Percentiles rank a stretch among this genome's conserved stretches.
Conservation (phyloP, 1,284 basidiomycete genomes). For the Moesziomyces globuligerus region DNA sequence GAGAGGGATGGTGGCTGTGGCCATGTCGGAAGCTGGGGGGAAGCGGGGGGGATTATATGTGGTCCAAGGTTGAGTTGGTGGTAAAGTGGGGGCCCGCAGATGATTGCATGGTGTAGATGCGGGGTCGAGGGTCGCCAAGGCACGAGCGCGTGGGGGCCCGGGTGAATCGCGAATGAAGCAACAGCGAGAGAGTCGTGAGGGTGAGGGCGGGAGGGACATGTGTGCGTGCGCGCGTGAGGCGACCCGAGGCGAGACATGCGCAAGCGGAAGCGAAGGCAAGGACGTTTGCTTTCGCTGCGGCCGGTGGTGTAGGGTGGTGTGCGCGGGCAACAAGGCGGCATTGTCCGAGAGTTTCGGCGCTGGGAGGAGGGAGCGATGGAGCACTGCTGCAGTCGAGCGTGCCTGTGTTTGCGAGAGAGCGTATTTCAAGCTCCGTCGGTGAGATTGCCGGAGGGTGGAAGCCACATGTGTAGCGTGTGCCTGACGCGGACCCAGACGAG, state of each 20-base stretch:
- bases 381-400: no score
- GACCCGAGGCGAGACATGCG: background rate
- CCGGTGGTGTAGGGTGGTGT: background rate
- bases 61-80: background rate
- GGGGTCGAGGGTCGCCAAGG: background rate
- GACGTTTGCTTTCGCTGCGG: background rate
- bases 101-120: constrained; percentile 11
- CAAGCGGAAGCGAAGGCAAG: background rate
- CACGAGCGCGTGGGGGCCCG: no score
- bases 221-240: background rate
- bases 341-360: background rate
- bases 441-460: background rate
- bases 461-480: background rate
- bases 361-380: no score
- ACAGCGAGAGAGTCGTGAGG: background rate
- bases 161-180: background rate
- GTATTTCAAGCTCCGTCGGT: background rate
- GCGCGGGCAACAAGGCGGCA: background rate
- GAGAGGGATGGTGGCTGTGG: background rate
- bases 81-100: constrained; percentile 22
- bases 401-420: background rate
- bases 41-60: constrained; percentile 11
- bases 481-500: no score
- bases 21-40: background rate
- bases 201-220: no score